phyloP scores from a whole-genome alignment of 176 grass and related monocot species.

The Raddia distichophylla region DNA sequence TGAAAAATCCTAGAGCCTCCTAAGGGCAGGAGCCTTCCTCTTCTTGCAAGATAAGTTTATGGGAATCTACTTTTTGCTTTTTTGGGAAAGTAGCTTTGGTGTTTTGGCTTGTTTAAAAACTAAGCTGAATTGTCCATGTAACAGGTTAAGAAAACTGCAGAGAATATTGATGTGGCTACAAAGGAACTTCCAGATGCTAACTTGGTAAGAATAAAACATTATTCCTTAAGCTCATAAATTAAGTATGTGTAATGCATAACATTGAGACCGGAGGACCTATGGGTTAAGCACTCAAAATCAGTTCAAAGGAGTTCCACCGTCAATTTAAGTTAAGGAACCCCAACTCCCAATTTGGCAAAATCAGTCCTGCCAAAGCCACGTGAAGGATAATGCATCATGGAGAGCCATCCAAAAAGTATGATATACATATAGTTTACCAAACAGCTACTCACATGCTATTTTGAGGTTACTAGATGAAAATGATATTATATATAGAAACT shows the following conservation, averaged over 20 bases:
- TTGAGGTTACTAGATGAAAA: constrained; percentile 36
- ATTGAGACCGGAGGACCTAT: constrained; percentile 83
- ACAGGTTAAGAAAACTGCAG: constrained; percentile 84
- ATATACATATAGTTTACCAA: constrained; percentile 28
- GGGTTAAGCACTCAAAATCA: constrained; percentile 97
- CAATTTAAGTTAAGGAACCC: too few species aligned
- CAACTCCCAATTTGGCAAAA: too few species aligned
- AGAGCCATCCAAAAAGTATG: constrained; percentile 84
- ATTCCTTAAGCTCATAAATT: constrained; percentile 15
- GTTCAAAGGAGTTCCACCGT: too few species aligned
- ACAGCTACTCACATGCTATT: constrained; percentile 21
- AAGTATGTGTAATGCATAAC: constrained; percentile 34
- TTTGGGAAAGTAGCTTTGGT: too few species aligned
- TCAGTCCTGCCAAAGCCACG: constrained; percentile 73
- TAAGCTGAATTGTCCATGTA: constrained; percentile 23
- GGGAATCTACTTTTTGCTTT: too few species aligned
- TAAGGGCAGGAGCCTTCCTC: too few species aligned
- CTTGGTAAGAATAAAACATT: constrained; percentile 54
- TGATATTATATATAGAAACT: background rate
- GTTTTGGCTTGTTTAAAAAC: background rate
- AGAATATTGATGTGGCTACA: constrained; percentile 35
- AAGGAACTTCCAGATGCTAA: constrained; percentile 99
- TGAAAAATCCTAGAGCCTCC: too few species aligned
- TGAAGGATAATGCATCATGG: constrained; percentile 44
- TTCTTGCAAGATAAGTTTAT: too few species aligned